These are phyloP conservation scores for Spiraea crenata DNA, from an alignment of 331 rosid genomes.

Conservation along the genomic window DNA sequence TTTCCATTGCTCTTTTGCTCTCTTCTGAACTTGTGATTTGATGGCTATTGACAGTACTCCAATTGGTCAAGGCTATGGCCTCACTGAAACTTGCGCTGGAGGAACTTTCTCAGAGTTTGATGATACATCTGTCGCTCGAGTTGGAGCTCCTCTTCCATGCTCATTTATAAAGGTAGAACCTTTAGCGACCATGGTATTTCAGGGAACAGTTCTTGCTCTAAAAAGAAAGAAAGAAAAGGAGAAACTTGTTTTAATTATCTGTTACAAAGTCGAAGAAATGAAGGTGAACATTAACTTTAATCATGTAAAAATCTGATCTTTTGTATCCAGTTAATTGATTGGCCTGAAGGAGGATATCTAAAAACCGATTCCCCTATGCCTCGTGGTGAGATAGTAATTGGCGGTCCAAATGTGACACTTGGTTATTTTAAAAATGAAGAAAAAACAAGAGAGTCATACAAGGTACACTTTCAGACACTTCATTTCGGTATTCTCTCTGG, in stretches of 20 bases:
- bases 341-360: conserved; percentile 94
- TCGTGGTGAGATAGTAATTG: conserved; percentile 92
- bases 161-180: conserved; percentile 71
- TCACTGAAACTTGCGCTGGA: conserved; percentile 95
- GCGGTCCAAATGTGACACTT: conserved; percentile 89
- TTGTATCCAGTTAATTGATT: conserved; percentile 68
- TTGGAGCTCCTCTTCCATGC: conserved; percentile 98
- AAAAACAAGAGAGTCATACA: conserved; percentile 83
- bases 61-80: conserved; percentile 98
- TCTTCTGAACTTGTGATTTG: conserved; percentile 19
- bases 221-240: neutral
- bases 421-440: conserved; percentile 96
- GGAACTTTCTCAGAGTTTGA: conserved; percentile 90
- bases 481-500: neutral
- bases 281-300: conserved; percentile 4
- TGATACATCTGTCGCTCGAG: conserved; percentile 88
- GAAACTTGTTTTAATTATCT: conserved; percentile 2
- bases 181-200: neutral
- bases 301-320: conserved; percentile 27
- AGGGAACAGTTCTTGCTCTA: neutral
- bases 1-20: conserved; percentile 3
- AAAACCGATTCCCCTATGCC: conserved; percentile 69
- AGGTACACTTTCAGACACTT: conserved; percentile 44
- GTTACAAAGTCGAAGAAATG: neutral
- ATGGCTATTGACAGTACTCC: conserved; percentile 60